phyloP scores from a whole-genome alignment of 2,329 filamentous ascomycete species.

The Sordariomycetes sp. region DNA sequence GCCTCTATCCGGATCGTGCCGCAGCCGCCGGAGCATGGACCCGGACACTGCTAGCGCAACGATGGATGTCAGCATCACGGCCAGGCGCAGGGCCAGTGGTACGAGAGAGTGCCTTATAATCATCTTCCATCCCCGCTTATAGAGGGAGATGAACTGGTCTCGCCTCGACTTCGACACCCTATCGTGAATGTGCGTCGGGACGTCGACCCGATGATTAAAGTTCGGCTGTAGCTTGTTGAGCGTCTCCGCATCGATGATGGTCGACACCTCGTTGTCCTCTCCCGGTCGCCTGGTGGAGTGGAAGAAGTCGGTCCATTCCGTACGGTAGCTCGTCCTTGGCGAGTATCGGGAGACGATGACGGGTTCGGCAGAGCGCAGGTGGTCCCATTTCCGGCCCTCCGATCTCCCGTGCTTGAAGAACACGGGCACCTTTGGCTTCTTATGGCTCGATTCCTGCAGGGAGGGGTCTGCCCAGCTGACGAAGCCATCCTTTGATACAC shows the following conservation, averaged over 20 bases:
- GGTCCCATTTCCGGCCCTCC: slow-evolving; percentile 47
- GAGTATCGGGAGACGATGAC: slow-evolving; percentile 43
- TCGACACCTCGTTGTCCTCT: slow-evolving; percentile 32
- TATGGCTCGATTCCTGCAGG: slow-evolving; percentile 20
- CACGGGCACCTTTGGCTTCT: slow-evolving; percentile 27
- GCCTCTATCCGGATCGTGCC: slow-evolving; percentile 17
- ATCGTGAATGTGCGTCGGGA: slow-evolving; percentile 4
- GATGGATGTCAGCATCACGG: slow-evolving; percentile 73
- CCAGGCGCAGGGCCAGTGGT: slow-evolving; percentile 71
- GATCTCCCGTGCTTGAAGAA: slow-evolving; percentile 34
- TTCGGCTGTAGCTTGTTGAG: slow-evolving; percentile 35
- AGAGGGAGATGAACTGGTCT: slow-evolving; percentile 20
- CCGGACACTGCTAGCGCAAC: slow-evolving; percentile 70
- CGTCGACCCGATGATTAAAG: slow-evolving; percentile 22
- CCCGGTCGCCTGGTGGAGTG: slow-evolving; percentile 41
- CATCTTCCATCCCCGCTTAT: slow-evolving; percentile 53
- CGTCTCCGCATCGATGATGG: slow-evolving; percentile 33
- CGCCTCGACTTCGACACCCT: slow-evolving; percentile 14
- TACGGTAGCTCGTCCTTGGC: slow-evolving; percentile 15
- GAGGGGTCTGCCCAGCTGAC: slow-evolving; percentile 17
- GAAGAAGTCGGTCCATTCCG: slow-evolving; percentile 42
- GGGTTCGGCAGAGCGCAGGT: slow-evolving; percentile 46
- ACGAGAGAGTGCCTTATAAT: slow-evolving; percentile 76
- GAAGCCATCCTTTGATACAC: slow-evolving; percentile 37
- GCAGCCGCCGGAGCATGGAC: slow-evolving; percentile 54